A percentile compares a stretch with the other conserved stretches of the same genome.
Conservation (phyloP, 1,284 basidiomycete species). For the Ceratobasidium sp. region DNA sequence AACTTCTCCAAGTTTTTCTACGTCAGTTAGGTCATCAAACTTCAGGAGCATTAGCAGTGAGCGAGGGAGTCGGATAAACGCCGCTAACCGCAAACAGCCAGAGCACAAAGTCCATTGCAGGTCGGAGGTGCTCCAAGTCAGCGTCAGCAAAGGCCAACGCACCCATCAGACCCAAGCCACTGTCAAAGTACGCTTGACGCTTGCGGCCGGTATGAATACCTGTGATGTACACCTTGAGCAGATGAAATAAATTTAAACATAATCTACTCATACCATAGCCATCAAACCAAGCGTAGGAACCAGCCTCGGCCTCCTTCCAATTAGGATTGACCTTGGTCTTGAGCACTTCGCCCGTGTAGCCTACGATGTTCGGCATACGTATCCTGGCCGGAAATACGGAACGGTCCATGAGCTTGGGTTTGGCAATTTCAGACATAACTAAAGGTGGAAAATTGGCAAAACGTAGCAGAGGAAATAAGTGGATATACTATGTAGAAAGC, state of each 20-base stretch:
- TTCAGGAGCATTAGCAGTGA: constrained; percentile 47
- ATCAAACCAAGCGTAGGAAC: constrained; percentile 47
- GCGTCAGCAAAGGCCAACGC: constrained; percentile 63
- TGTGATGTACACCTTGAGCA: not conserved
- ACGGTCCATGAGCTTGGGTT: constrained; percentile 35
- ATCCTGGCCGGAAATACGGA: constrained; percentile 7
- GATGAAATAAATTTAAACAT: too few relatives aligned
- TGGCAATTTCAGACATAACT: not conserved
- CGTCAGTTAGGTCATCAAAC: constrained; percentile 63
- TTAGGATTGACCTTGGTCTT: constrained; percentile 47
- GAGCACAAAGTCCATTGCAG: constrained; percentile 63
- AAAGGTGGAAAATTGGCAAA: too few relatives aligned
- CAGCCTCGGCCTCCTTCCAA: constrained; percentile 39
- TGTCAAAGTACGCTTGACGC: constrained; percentile 40
- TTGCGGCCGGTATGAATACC: constrained; percentile 38
- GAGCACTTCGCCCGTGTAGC: constrained; percentile 42
- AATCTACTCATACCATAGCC: constrained; percentile 29
- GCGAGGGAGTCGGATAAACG: not conserved
- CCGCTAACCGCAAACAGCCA: constrained; percentile 63
- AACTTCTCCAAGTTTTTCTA: constrained; percentile 60
- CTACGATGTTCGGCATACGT: constrained; percentile 46
- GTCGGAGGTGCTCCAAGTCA: constrained; percentile 60
- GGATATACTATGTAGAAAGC: constrained; percentile 5
- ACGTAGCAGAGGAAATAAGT: not conserved
- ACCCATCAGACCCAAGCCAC: constrained; percentile 61